A percentile compares a stretch with the other conserved stretches of the same genome.
Conservation (phyloP, 164 flowering plant genomes). For the Hamamelis virginiana region DNA sequence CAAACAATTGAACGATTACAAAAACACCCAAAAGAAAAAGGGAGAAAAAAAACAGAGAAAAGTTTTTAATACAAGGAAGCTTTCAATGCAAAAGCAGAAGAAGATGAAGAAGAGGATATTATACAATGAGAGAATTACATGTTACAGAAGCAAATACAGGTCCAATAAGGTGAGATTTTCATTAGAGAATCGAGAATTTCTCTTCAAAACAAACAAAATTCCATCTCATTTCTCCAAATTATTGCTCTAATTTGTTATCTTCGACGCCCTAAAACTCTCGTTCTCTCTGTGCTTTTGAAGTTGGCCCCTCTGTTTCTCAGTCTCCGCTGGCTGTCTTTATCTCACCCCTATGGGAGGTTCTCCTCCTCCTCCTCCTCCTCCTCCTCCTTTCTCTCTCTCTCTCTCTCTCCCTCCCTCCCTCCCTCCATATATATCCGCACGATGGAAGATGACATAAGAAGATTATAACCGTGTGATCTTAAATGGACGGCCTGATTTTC, state of each 20-base stretch:
- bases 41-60: neutral
- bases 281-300: neutral
- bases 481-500: neutral
- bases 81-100: too few relatives aligned
- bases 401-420: neutral
- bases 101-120: neutral
- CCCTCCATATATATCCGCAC: neutral
- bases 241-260: neutral
- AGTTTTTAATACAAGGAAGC: too few relatives aligned
- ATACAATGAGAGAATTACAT: conserved; percentile 7
- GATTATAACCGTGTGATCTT: neutral
- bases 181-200: neutral
- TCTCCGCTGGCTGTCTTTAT: neutral
- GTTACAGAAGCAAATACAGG: neutral
- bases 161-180: neutral
- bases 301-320: neutral
- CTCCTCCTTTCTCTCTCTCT: neutral
- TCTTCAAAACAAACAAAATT: neutral
- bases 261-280: neutral
- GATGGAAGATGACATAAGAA: neutral
- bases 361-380: neutral
- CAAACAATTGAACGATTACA: neutral
- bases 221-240: neutral
- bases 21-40: neutral
- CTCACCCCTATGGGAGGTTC: too few relatives aligned